Base-by-base conservation (phyloP, 352 stramenopile genomes). In the Phytophthora citricola region DNA sequence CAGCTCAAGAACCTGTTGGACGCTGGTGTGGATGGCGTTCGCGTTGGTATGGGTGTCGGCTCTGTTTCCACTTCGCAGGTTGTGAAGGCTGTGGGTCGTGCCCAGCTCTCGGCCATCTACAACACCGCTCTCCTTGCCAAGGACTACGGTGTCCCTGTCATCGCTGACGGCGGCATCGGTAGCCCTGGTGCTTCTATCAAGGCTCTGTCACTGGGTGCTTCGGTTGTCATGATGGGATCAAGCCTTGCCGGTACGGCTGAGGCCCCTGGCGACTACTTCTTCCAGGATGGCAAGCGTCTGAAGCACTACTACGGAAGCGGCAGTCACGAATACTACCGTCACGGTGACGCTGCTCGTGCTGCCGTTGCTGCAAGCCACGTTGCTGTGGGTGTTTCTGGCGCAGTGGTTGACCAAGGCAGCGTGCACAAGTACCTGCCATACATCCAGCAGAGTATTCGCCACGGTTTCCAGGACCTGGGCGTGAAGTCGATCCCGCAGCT, bases 21-120 rank as follows among this genome's bases (percentile, higher is more conserved):
- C 59, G 97, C 97, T 11, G 98, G 97, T 38, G 97, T 98, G n/a
- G 97, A 99, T 76, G 97, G 95, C 44, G 87, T 99, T 46, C 92
- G 97, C 24, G 97, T 99, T 5, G 98, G 98, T 57, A 99, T 99
- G 98, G 98, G 98, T 62, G 97, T 98, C 11, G 98, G 97, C 38
- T 99, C 94, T 12, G 99, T 99, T 60, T 99, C 97, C 68, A 99
- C 98, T 15, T 99, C 98, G 38, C 98, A 99, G 81, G 98, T 99
- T 83, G 89, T 99, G 45, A 98, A 98, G 78, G 98, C 97, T 45
- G 97, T 99, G 15, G 97, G 97, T 15, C 93, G 97, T 55, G 97
- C 97, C 4, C 97, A 99, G 78, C 94, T 97, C 15, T 99, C 97
- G 34, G 96, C 97, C 22, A 98, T 99, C 44, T 99, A 99, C 86